phyloP scores from a whole-genome alignment of 2,329 filamentous ascomycete species.

The Thermothelomyces thermophilus region DNA sequence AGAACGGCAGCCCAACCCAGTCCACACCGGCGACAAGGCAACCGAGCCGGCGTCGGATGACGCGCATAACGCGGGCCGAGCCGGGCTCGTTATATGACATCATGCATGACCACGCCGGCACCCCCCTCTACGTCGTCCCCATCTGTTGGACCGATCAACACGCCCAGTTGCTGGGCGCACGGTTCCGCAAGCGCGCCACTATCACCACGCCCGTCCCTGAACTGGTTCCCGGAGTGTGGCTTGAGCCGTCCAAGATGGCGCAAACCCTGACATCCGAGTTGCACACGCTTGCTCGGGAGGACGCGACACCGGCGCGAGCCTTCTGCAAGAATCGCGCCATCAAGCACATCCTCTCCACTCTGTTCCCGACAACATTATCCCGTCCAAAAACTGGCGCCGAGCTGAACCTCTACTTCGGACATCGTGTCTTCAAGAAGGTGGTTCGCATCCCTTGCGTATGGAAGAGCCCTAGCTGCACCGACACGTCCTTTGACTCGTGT shows the following conservation, averaged over 20 bases:
- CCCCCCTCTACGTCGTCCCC: conserved; percentile 45
- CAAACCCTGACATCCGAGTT: conserved; percentile 38
- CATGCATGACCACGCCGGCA: conserved; percentile 42
- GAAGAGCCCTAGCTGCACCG: conserved; percentile 29
- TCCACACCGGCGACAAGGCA: conserved; percentile 1
- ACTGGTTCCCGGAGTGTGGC: conserved; percentile 8
- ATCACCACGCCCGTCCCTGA: conserved; percentile 37
- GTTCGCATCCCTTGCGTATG: conserved; percentile 47
- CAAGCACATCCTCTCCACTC: conserved; percentile 37
- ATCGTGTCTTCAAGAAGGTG: conserved; percentile 37
- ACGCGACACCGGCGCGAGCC: conserved; percentile 27
- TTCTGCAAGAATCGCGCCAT: conserved; percentile 37
- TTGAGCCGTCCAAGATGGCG: conserved; percentile 37
- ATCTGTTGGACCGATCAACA: conserved; percentile 52
- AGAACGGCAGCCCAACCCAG: neutral
- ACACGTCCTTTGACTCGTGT: conserved; percentile 29
- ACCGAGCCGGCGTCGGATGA: conserved; percentile 29
- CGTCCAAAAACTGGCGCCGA: conserved; percentile 33
- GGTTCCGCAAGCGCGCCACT: conserved; percentile 39
- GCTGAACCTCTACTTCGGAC: conserved; percentile 46
- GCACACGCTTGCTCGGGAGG: conserved; percentile 32
- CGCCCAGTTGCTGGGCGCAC: conserved; percentile 39
- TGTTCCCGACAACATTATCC: conserved; percentile 35
- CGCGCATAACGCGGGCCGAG: conserved; percentile 36
- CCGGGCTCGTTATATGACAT: conserved; percentile 47